Conservation (phyloP, 1,284 basidiomycete genomes). For the Volvariella surrecta region DNA sequence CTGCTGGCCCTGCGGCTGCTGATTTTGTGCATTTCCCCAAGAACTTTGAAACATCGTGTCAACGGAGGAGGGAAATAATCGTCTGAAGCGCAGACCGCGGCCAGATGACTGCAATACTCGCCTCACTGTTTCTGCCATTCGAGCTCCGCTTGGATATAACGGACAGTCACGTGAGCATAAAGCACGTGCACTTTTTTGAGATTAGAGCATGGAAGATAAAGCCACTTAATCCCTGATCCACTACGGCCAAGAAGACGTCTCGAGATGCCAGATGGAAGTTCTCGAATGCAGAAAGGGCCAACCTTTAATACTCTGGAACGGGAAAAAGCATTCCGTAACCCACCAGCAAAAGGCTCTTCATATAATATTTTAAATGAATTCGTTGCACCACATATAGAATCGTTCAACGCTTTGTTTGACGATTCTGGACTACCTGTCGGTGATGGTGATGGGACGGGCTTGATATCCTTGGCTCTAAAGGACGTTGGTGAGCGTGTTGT, state of each 20-base stretch:
- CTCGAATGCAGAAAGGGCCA: slow-evolving; percentile 23
- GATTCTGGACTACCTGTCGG: slow-evolving; percentile 67
- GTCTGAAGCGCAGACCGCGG: slow-evolving; percentile 16
- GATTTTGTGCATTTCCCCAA: slow-evolving; percentile 45
- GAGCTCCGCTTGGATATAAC: slow-evolving; percentile 18
- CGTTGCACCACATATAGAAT: slow-evolving; percentile 90
- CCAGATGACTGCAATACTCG: slow-evolving; percentile 6
- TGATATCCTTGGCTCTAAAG: slow-evolving; percentile 74
- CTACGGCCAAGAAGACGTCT: too few relatives aligned
- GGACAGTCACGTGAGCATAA: slow-evolving; percentile 15
- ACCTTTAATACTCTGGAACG: slow-evolving; percentile 85
- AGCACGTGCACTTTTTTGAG: slow-evolving; percentile 14
- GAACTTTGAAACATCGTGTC: slow-evolving; percentile 50
- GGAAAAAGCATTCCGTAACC: slow-evolving; percentile 77
- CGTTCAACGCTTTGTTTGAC: slow-evolving; percentile 94
- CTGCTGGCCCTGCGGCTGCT: slow-evolving; percentile 26
- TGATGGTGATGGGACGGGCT: slow-evolving; percentile 71
- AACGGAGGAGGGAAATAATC: slow-evolving; percentile 12
- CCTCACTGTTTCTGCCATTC: slow-evolving; percentile 16
- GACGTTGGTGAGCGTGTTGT: slow-evolving; percentile 89
- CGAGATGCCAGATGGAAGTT: slow-evolving; percentile 30
- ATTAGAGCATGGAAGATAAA: too few relatives aligned
- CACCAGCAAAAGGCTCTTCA: slow-evolving; percentile 61
- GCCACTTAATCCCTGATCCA: too few relatives aligned
- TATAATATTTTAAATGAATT: slow-evolving; percentile 89